These are phyloP conservation scores for Nigrospora sphaerica DNA, from an alignment of 2,329 filamentous ascomycete species.

Conservation along the genomic window DNA sequence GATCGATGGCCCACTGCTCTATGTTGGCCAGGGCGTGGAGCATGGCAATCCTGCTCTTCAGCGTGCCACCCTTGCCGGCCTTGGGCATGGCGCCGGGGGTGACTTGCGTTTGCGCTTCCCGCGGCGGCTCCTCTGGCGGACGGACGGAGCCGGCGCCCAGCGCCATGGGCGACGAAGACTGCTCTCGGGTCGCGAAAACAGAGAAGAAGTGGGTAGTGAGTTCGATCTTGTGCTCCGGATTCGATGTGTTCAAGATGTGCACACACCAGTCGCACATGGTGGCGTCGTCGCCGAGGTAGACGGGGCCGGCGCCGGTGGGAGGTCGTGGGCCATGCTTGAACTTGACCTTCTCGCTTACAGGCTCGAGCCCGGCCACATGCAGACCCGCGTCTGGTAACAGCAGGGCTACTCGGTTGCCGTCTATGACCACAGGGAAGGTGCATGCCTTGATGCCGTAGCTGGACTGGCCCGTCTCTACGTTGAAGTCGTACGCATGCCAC, in stretches of 20 bases:
- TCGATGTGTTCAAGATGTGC: constrained; percentile 34
- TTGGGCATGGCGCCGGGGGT: constrained; percentile 31
- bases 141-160: constrained; percentile 27
- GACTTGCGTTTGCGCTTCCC: constrained; percentile 29
- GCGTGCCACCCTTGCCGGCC: constrained; percentile 30
- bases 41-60: constrained; percentile 37
- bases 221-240: constrained; percentile 39
- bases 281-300: constrained; percentile 29
- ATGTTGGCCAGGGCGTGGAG: constrained; percentile 40
- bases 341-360: constrained; percentile 36
- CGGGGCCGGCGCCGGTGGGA: constrained; percentile 7
- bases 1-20: constrained; percentile 39
- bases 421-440: constrained; percentile 32
- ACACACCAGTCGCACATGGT: constrained; percentile 40
- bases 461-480: constrained; percentile 39
- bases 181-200: constrained; percentile 29
- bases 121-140: constrained; percentile 31
- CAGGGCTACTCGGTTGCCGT: constrained; percentile 25
- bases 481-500: constrained; percentile 42
- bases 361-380: constrained; percentile 26
- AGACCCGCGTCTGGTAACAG: constrained; percentile 18
- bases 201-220: constrained; percentile 35
- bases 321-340: constrained; percentile 27
- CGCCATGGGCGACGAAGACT: constrained; percentile 29
- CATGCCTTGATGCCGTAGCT: constrained; percentile 38